A percentile compares a stretch with the other conserved stretches of the same genome.
These are phyloP conservation scores for Xylaria curta DNA, from an alignment of 495 filamentous ascomycete genomes.

Conservation along the genomic window DNA sequence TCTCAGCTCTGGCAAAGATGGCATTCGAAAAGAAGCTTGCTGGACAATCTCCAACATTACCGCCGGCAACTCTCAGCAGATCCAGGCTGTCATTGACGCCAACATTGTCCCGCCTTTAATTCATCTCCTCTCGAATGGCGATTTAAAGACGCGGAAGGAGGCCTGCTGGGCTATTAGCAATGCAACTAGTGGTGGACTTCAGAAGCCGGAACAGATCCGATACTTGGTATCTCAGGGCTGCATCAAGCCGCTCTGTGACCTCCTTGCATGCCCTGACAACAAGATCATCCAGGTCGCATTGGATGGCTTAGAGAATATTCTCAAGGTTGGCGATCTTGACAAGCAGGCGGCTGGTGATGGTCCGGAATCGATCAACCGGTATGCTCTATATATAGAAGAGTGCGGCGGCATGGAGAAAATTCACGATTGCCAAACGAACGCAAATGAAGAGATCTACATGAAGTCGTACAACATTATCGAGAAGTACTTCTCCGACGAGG, in stretches of 20 bases:
- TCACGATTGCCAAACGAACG: constrained; percentile 99
- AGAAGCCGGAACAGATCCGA: constrained; percentile 98
- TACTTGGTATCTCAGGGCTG: constrained; percentile 92
- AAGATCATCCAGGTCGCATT: constrained; percentile 99
- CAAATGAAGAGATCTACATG: constrained; percentile 99
- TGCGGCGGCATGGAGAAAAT: constrained; percentile 99
- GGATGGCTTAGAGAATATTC: constrained; percentile 97
- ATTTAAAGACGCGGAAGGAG: constrained; percentile 99
- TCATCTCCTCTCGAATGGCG: constrained; percentile 92
- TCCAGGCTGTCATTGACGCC: constrained; percentile 95
- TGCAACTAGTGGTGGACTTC: constrained; percentile 94
- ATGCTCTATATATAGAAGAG: constrained; percentile 98
- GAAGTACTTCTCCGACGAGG: constrained; percentile 99
- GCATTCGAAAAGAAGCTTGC: constrained; percentile 99
- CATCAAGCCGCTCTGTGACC: constrained; percentile 97
- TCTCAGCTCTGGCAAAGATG: constrained; percentile 95
- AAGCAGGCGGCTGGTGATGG: constrained; percentile 81
- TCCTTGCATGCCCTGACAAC: constrained; percentile 96
- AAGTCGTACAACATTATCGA: constrained; percentile 99
- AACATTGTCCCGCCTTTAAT: constrained; percentile 96
- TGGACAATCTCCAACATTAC: constrained; percentile 99
- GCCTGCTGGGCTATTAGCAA: constrained; percentile 99
- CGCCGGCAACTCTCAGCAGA: constrained; percentile 96
- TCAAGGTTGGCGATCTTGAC: constrained; percentile 99
- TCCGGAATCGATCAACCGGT: constrained; percentile 88